Evolutionary conservation across 805 yeast genomes (phyloP).

Genomic region (Debaryomyces prosopidis): DNA sequence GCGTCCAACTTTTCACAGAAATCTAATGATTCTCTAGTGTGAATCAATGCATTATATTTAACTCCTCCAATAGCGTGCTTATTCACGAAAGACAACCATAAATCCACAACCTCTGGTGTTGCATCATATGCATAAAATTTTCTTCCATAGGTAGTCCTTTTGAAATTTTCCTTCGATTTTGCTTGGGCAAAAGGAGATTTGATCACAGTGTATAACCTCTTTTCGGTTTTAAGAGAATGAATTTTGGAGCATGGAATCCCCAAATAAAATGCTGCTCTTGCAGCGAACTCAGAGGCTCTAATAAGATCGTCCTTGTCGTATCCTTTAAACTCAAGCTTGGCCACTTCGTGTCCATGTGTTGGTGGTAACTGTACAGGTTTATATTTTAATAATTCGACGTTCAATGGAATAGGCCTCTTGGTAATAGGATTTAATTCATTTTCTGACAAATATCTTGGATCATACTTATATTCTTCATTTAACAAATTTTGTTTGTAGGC

Average conservation of each 20-base stretch:
- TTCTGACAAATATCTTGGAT: constrained; percentile 30
- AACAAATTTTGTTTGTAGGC: constrained; percentile 28
- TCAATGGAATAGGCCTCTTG: constrained; percentile 73
- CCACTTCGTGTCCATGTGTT: constrained; percentile 73
- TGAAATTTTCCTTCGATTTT: constrained; percentile 90
- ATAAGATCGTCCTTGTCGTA: constrained; percentile 70
- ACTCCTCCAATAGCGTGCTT: constrained; percentile 81
- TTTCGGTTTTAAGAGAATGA: constrained; percentile 63
- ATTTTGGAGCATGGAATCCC: constrained; percentile 86
- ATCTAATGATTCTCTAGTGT: constrained; percentile 32
- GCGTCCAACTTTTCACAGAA: constrained; percentile 28
- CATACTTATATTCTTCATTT: constrained; percentile 24
- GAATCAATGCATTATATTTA: constrained; percentile 72
- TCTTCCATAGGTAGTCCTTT: constrained; percentile 81
- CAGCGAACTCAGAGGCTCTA: constrained; percentile 79
- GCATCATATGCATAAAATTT: constrained; percentile 79
- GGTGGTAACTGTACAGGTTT: constrained; percentile 73
- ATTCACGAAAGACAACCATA: constrained; percentile 74
- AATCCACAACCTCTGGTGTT: constrained; percentile 78
- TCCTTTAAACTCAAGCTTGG: constrained; percentile 73
- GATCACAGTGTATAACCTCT: constrained; percentile 91
- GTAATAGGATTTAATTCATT: constrained; percentile 19
- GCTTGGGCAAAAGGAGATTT: constrained; percentile 93
- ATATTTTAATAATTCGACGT: constrained; percentile 76
- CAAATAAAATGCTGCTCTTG: constrained; percentile 86